Evolutionary conservation across 768 basidiomycete genomes (phyloP).

Genomic region (Rhodotorula toruloides): DNA sequence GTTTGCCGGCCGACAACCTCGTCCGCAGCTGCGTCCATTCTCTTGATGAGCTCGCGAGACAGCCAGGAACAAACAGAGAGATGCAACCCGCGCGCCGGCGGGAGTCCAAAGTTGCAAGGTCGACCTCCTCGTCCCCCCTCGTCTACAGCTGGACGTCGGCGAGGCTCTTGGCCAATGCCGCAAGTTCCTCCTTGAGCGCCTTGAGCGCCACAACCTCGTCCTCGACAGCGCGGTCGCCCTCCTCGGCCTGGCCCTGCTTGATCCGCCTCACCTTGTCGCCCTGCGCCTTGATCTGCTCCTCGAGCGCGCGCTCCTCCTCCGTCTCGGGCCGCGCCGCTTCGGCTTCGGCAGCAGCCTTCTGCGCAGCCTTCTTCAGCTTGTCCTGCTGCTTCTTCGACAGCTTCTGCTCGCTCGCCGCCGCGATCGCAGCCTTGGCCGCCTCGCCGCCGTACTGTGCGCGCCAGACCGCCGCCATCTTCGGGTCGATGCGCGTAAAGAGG

Average conservation of each 20-base stretch:
- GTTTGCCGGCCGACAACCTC: too few relatives aligned
- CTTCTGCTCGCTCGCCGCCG: conserved; percentile 17
- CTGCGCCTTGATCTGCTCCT: conserved; percentile 69
- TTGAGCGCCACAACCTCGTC: conserved; percentile 33
- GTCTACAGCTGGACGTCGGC: not conserved
- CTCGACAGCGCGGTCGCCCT: conserved; percentile 35
- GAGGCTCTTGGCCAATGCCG: conserved; percentile 11
- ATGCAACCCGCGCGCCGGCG: too few relatives aligned
- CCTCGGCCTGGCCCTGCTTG: conserved; percentile 54
- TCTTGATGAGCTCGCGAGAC: too few relatives aligned
- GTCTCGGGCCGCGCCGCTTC: conserved; percentile 52
- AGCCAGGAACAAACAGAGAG: too few relatives aligned
- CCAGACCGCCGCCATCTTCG: conserved; percentile 79
- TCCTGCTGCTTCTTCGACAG: conserved; percentile 27
- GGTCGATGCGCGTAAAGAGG: conserved; percentile 90
- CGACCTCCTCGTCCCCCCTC: too few relatives aligned
- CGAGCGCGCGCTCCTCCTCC: conserved; percentile 65
- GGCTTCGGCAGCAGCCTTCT: conserved; percentile 36
- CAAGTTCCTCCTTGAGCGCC: conserved; percentile 41
- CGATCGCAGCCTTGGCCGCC: conserved; percentile 42
- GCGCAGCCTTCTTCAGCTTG: conserved; percentile 36
- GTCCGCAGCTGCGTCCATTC: too few relatives aligned
- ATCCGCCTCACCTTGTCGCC: conserved; percentile 67
- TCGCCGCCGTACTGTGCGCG: conserved; percentile 70
- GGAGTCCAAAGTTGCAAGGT: too few relatives aligned